Evolutionary conservation across 306 rosid species (phyloP).

Genomic region (Sphenostylis stenocarpa): DNA sequence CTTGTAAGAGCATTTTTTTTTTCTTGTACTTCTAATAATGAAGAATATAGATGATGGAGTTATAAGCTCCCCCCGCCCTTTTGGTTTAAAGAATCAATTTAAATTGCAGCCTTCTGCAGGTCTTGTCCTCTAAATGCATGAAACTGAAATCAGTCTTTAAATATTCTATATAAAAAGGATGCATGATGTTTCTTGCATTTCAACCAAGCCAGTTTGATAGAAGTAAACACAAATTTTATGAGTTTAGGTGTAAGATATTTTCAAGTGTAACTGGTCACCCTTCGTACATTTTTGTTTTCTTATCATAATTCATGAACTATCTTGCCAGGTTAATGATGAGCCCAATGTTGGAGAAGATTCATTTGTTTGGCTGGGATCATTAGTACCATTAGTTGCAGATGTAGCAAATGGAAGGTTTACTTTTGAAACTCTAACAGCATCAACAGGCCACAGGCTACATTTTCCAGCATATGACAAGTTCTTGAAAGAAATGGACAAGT

Average conservation of each 20-base stretch:
- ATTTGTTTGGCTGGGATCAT: slow-evolving; percentile 84
- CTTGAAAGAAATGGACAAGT: slow-evolving; percentile 77
- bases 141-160: neutral
- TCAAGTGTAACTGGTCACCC: neutral
- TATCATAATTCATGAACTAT: slow-evolving; percentile 7
- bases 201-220: neutral
- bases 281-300: slow-evolving; percentile 11
- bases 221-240: neutral
- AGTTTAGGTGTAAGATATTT: neutral
- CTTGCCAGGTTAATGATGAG: slow-evolving; percentile 58
- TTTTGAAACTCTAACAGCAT: slow-evolving; percentile 77
- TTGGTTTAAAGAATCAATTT: neutral
- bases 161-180: neutral
- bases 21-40: neutral
- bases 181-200: neutral
- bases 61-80: neutral
- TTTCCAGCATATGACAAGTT: slow-evolving; percentile 79
- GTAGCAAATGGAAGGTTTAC: slow-evolving; percentile 79
- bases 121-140: neutral
- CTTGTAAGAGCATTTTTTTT: slow-evolving; percentile 57
- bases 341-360: slow-evolving; percentile 86
- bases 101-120: neutral
- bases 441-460: slow-evolving; percentile 74
- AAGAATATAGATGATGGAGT: neutral
- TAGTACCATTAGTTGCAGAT: slow-evolving; percentile 69